phyloP scores from a whole-genome alignment of 2,329 filamentous ascomycete species.

The Penicillium sp. region DNA sequence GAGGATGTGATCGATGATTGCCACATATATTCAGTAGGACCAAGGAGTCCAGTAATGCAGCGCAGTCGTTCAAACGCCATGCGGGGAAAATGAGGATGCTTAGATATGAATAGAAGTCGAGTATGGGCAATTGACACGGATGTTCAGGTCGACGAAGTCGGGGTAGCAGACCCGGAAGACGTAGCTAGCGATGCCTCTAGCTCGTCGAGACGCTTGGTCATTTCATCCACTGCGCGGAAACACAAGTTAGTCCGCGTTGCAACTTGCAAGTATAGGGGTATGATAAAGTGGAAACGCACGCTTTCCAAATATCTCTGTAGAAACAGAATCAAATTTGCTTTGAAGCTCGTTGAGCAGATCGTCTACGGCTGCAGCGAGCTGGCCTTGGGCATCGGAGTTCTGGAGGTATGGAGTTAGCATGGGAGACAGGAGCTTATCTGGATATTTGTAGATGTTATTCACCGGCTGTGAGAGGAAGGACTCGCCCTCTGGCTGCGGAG shows the following conservation, averaged over 20 bases:
- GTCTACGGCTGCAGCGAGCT: conserved; percentile 71
- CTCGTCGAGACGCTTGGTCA: conserved; percentile 80
- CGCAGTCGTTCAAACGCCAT: conserved; percentile 7
- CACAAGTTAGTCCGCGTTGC: background rate
- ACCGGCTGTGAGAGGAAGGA: conserved; percentile 27
- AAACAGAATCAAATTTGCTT: conserved; percentile 79
- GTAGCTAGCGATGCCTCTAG: conserved; percentile 69
- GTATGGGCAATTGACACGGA: background rate
- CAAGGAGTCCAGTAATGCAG: background rate
- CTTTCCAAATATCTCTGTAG: conserved; percentile 82
- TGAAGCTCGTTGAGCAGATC: conserved; percentile 80
- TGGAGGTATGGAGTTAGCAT: conserved; percentile 11
- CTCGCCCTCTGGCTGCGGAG: conserved; percentile 16
- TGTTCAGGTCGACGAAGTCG: conserved; percentile 18
- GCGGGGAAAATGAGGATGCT: background rate
- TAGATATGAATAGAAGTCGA: background rate
- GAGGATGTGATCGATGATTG: background rate
- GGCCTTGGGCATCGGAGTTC: conserved; percentile 46
- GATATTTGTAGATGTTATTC: background rate
- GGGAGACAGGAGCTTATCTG: background rate
- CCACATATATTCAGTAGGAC: background rate
- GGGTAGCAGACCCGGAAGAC: conserved; percentile 40
- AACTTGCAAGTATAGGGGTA: background rate
- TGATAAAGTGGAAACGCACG: conserved; percentile 53
- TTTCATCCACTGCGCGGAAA: conserved; percentile 74